A percentile compares a stretch with the other conserved stretches of the same genome.
Evolutionary conservation across 1,139 yeast genomes (phyloP).

Genomic region (Suhomyces anneliseae): DNA sequence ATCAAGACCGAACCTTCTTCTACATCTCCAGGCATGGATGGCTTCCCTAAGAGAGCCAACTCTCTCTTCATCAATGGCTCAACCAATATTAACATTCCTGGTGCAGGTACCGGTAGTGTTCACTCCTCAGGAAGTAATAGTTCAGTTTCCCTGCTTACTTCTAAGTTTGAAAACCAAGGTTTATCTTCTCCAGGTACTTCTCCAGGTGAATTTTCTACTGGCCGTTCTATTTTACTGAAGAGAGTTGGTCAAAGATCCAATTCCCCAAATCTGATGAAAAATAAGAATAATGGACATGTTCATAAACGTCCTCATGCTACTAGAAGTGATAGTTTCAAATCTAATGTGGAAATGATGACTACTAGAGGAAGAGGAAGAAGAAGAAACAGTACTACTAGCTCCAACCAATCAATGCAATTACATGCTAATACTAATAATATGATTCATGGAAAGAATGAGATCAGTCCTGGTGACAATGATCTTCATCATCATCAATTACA

Average conservation of each 20-base stretch:
- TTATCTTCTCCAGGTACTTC: slow-evolving; percentile 26
- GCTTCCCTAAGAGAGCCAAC: slow-evolving; percentile 16
- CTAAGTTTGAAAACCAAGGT: slow-evolving; percentile 30
- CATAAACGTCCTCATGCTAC: slow-evolving; percentile 28
- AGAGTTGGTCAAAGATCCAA: slow-evolving; percentile 18
- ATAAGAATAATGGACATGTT: slow-evolving; percentile 31
- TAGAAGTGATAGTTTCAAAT: slow-evolving; percentile 5
- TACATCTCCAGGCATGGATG: slow-evolving; percentile 11
- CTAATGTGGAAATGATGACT: slow-evolving; percentile 4
- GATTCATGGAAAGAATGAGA: too few species aligned
- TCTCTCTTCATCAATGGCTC: slow-evolving; percentile 13
- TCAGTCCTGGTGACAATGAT: not conserved
- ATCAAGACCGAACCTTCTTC: slow-evolving; percentile 11
- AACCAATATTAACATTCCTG: not conserved
- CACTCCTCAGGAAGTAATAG: slow-evolving; percentile 11
- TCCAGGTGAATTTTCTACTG: slow-evolving; percentile 5
- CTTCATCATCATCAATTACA: not conserved
- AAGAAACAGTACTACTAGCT: slow-evolving; percentile 4
- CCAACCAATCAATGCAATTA: not conserved
- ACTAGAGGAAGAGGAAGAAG: slow-evolving; percentile 1
- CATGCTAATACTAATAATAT: not conserved
- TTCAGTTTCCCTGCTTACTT: slow-evolving; percentile 29
- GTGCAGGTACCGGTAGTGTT: slow-evolving; percentile 2
- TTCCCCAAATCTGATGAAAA: slow-evolving; percentile 24
- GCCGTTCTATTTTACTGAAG: slow-evolving; percentile 10